Conservation (phyloP, 139 green algal species). For the Chlamydomonas applanata region DNA sequence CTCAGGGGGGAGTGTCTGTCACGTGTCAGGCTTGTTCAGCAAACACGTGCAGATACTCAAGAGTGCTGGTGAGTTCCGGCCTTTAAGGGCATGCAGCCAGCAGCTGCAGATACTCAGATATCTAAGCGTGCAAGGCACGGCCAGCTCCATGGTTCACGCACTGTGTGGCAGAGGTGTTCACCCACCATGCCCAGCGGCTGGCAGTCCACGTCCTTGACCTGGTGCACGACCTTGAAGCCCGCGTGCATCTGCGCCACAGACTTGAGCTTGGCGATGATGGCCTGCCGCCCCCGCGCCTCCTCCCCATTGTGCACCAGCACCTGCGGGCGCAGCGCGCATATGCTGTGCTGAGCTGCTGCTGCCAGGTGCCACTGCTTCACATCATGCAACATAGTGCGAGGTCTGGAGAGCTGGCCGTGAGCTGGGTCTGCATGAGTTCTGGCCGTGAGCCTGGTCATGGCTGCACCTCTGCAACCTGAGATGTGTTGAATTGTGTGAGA, state of each 20-base stretch:
- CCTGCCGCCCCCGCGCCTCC: slow-evolving; percentile 22
- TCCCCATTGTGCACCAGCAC: slow-evolving; percentile 54
- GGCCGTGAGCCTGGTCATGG: too few species aligned
- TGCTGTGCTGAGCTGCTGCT: neutral
- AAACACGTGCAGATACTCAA: too few species aligned
- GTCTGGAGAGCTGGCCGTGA: too few species aligned
- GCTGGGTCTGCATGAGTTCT: too few species aligned
- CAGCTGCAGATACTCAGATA: neutral
- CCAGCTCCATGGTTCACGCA: neutral
- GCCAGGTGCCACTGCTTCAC: too few species aligned
- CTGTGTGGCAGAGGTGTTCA: too few species aligned
- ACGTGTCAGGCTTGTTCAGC: too few species aligned
- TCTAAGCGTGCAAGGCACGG: neutral
- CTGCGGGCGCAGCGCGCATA: slow-evolving; percentile 19
- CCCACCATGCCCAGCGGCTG: slow-evolving; percentile 45
- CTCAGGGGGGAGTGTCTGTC: too few species aligned
- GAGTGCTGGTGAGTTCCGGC: too few species aligned
- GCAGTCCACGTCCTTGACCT: slow-evolving; percentile 44
- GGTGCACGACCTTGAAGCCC: slow-evolving; percentile 34
- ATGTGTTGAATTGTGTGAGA: neutral
- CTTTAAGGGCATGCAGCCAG: too few species aligned
- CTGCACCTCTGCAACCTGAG: too few species aligned
- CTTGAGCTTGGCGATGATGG: slow-evolving; percentile 49
- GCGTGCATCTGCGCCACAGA: slow-evolving; percentile 28
- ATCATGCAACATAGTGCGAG: too few species aligned